Evolutionary conservation across 768 basidiomycete species (phyloP).

Genomic region (Psilocybe cubensis): DNA sequence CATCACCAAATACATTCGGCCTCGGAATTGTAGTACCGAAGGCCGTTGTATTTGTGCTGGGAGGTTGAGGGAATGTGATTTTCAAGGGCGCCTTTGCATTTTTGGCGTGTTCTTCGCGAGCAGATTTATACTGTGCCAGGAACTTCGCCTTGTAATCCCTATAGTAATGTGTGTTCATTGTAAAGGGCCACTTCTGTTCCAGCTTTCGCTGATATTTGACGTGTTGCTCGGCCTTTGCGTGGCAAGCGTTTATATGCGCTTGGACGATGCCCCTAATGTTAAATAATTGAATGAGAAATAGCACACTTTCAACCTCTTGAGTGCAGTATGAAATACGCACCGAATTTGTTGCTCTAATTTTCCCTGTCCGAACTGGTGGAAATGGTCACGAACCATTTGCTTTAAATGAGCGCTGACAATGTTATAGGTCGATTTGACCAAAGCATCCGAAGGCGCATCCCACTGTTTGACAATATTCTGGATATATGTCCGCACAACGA

Average conservation of each 20-base stretch:
- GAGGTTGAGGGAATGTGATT: not conserved
- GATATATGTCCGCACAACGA: slow-evolving; percentile 59
- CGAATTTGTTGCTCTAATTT: slow-evolving; percentile 51
- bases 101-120: slow-evolving; percentile 27
- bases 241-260: slow-evolving; percentile 51
- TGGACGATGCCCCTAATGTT: slow-evolving; percentile 34
- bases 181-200: slow-evolving; percentile 49
- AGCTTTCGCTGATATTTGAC: slow-evolving; percentile 25
- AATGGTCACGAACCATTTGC: slow-evolving; percentile 49
- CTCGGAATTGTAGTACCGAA: no score
- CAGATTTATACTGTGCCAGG: slow-evolving; percentile 48
- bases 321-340: slow-evolving; percentile 19
- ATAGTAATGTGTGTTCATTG: slow-evolving; percentile 56
- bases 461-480: slow-evolving; percentile 47
- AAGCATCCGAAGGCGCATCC: slow-evolving; percentile 46
- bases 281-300: not conserved
- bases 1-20: no score
- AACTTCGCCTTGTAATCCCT: slow-evolving; percentile 46
- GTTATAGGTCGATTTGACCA: slow-evolving; percentile 45
- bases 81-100: not conserved
- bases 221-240: slow-evolving; percentile 37
- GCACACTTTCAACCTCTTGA: no score
- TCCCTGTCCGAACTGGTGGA: slow-evolving; percentile 56
- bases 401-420: slow-evolving; percentile 44
- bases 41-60: slow-evolving; percentile 35